These are phyloP conservation scores for Rhizodiscina lignyota DNA, from an alignment of 495 filamentous ascomycete genomes.

Conservation along the genomic window DNA sequence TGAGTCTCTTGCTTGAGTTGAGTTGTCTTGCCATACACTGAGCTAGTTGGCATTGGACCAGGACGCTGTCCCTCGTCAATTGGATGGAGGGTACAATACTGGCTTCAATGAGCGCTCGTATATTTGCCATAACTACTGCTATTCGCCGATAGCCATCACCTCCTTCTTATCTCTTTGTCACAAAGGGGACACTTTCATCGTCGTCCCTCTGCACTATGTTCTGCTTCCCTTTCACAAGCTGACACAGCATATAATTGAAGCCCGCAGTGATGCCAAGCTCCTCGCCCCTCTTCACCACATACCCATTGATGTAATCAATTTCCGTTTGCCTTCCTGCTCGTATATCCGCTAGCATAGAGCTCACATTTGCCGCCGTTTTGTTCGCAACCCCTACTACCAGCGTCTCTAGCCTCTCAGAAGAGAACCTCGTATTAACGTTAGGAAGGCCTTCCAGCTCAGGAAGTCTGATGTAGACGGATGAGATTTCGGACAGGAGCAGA, in stretches of 20 bases:
- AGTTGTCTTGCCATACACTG: no score
- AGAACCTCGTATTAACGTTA: constrained; percentile 38
- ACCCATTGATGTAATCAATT: constrained; percentile 75
- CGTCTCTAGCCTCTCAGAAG: constrained; percentile 35
- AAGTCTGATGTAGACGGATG: constrained; percentile 41
- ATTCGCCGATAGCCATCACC: no score
- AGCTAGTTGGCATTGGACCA: no score
- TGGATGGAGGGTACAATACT: no score
- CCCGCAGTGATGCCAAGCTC: constrained; percentile 47
- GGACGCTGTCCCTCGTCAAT: no score
- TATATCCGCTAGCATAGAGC: constrained; percentile 72
- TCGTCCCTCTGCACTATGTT: constrained; percentile 24
- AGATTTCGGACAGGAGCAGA: constrained; percentile 51
- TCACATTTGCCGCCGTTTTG: constrained; percentile 50
- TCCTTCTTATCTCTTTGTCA: no score
- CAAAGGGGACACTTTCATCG: neutral
- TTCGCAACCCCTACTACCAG: constrained; percentile 37
- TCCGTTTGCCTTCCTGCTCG: constrained; percentile 45
- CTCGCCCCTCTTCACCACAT: constrained; percentile 51
- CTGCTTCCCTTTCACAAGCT: constrained; percentile 38
- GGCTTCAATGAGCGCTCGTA: no score
- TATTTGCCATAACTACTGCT: no score
- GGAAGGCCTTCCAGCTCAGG: constrained; percentile 51
- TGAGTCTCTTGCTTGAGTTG: no score
- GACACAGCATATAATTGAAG: constrained; percentile 51